phyloP scores from a whole-genome alignment of 768 basidiomycete species.

The Mycena haematopus region DNA sequence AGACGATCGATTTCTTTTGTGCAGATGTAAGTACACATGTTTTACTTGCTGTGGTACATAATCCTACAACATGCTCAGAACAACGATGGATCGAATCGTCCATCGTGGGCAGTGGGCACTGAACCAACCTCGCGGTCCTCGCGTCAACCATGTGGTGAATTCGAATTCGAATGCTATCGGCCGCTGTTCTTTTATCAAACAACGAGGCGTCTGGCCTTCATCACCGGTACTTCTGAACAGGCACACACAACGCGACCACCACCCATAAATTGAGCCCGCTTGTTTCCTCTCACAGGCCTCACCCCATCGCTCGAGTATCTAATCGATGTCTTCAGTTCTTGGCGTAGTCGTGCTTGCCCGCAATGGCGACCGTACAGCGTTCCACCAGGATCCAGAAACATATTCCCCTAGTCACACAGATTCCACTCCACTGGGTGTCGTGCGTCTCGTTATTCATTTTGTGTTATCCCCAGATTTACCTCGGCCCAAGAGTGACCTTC shows the following conservation, averaged over 20 bases:
- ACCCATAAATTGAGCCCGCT: constrained; percentile 4
- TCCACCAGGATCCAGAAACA: constrained; percentile 73
- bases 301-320: not conserved
- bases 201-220: constrained; percentile 3
- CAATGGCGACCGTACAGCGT: constrained; percentile 76
- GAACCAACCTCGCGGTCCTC: no score
- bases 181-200: not conserved
- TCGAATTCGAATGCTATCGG: no score
- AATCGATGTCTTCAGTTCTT: constrained; percentile 62
- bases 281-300: not conserved
- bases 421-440: constrained; percentile 26
- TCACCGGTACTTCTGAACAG: not conserved
- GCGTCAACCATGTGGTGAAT: not conserved
- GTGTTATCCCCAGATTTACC: not conserved
- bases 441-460: not conserved
- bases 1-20: no score
- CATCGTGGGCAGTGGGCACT: no score
- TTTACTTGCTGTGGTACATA: not conserved
- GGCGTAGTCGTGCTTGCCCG: constrained; percentile 80
- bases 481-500: constrained; percentile 61
- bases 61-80: not conserved
- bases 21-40: no score
- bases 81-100: not conserved
- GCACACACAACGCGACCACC: not conserved
- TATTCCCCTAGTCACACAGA: constrained; percentile 54